Conservation (phyloP, 495 filamentous ascomycete genomes). For the Aspergillus nanangensis region DNA sequence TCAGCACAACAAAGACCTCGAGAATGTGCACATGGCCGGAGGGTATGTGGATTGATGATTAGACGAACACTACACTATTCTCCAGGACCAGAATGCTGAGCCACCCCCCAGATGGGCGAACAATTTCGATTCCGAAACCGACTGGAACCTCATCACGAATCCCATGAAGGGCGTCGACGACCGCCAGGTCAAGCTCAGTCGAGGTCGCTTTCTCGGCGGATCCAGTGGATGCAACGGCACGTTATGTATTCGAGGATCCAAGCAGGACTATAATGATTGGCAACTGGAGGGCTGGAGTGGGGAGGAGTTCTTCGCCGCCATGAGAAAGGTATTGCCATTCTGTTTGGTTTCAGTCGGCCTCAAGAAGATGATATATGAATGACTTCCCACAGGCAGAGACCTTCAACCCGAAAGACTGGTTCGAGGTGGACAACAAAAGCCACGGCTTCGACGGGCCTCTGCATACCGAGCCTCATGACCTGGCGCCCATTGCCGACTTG, state of each 20-base stretch:
- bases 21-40: conserved; percentile 46
- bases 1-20: conserved; percentile 36
- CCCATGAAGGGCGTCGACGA: conserved; percentile 49
- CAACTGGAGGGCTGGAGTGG: conserved; percentile 48
- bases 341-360: neutral
- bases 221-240: conserved; percentile 58
- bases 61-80: too few species aligned
- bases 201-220: conserved; percentile 57
- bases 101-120: conserved; percentile 38
- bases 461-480: conserved; percentile 43
- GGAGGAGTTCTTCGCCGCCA: conserved; percentile 47
- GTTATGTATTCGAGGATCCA: conserved; percentile 55
- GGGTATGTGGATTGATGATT: conserved; percentile 19
- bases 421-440: conserved; percentile 26
- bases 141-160: conserved; percentile 54
- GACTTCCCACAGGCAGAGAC: conserved; percentile 33
- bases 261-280: conserved; percentile 62
- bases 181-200: conserved; percentile 53
- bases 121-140: conserved; percentile 47
- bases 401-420: conserved; percentile 43
- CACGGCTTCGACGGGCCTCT: conserved; percentile 44
- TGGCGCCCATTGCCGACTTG: conserved; percentile 44
- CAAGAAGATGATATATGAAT: neutral
- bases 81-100: too few species aligned
- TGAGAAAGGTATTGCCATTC: conserved; percentile 40